Conservation (phyloP, 371 early-diverging fungal species). For the Mucor sp. region DNA sequence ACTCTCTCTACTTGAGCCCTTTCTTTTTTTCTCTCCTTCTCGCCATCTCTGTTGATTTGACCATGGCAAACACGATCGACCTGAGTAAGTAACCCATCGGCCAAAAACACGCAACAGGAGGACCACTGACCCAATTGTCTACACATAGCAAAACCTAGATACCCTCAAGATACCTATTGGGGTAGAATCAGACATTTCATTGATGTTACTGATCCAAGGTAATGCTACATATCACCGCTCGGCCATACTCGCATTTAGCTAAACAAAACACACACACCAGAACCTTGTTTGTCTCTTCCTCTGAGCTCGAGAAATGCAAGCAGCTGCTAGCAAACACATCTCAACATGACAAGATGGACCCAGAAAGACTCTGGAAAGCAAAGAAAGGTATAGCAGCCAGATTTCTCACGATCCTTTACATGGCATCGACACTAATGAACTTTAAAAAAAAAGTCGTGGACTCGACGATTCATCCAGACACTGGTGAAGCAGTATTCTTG, state of each 20-base stretch:
- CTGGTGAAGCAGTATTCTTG: slow-evolving; percentile 75
- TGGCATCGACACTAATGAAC: not conserved
- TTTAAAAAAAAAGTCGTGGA: slow-evolving; percentile 57
- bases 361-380: slow-evolving; percentile 71
- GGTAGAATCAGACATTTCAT: slow-evolving; percentile 79
- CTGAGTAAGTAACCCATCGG: slow-evolving; percentile 25
- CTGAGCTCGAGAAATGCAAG: slow-evolving; percentile 62
- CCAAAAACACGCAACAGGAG: no score
- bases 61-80: slow-evolving; percentile 18
- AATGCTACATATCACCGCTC: not conserved
- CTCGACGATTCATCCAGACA: slow-evolving; percentile 83
- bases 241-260: not conserved
- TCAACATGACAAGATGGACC: slow-evolving; percentile 29
- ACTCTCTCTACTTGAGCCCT: no score
- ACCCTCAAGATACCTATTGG: slow-evolving; percentile 69
- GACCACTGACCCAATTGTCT: no score
- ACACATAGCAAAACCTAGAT: slow-evolving; percentile 62
- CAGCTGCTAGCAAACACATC: slow-evolving; percentile 54
- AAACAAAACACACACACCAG: slow-evolving; percentile 25
- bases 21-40: not conserved
- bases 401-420: slow-evolving; percentile 2
- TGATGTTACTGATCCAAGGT: slow-evolving; percentile 74
- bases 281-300: slow-evolving; percentile 64
- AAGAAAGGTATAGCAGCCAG: slow-evolving; percentile 65
- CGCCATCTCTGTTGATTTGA: not conserved